Base-by-base conservation (phyloP, 495 filamentous ascomycete genomes). In the Tuber aestivum region DNA sequence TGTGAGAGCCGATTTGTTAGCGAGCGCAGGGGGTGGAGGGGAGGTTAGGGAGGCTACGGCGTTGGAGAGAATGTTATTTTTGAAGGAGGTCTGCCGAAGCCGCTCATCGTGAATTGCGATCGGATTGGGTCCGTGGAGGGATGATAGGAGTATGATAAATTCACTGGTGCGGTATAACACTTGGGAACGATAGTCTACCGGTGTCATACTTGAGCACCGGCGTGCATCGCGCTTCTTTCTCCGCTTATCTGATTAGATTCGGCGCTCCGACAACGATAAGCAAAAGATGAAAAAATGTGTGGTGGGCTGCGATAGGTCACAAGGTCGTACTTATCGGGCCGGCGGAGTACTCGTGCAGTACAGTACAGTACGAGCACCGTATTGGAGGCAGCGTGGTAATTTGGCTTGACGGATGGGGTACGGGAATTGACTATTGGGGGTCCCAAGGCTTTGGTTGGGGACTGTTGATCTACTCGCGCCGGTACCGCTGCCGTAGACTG, bases 11-110 rank as follows among this genome's bases (percentile, higher is more conserved):
- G 32, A 14, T 3, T 44, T 1, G 72, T 70, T 35, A 70, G 70
- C 70, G 35, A 70, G 72, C 40, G 48, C 16, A 27, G 16, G 23
- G 23, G 41, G 21, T 41, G 40, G 23, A 23, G 3, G 12, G 41
- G n/a, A 40, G 23, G 3, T 23, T 16, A 27, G 69, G 70, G 37
- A 23, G 73, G 73, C 18, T 69, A 83, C 81, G 81, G 81, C 18
- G 81, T 83, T 21, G 81, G 81, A 12, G 81, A 83, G 70, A 82
- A 83, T 18, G 72, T 65, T 41, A 83, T 56, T 40, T 75, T 82
- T 8, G 81, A 82, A 44, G 81, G 81, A 71, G 81, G 81, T 12
- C 81, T 81, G 41, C 81, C 81, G 61, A 83, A 82, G 70, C 80
- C 81, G 41, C 81, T 83, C 81, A 82, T 82, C 65, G 48, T 76